Base-by-base conservation (phyloP, 345 rosid species). In the Brassica cretica region DNA sequence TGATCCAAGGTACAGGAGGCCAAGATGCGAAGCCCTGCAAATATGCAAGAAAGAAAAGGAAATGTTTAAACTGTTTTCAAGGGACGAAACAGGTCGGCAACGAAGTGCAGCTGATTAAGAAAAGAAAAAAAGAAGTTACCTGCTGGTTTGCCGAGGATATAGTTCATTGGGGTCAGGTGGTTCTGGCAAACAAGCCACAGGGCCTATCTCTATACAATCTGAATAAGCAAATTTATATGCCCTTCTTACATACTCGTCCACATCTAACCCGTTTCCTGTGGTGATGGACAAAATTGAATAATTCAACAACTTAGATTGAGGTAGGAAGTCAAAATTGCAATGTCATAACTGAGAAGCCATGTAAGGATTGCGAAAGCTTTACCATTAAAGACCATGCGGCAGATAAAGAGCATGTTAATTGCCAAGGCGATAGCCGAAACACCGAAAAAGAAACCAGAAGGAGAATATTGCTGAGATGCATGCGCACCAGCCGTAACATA, bases 381-480 rank as follows among this genome's bases (percentile, higher is more conserved):
- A 96, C 99, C 99, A 85, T 95, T 93, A 75, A 95, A 95, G 76
- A 91, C 98, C 93, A 95, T 95, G 66, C 94, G 88, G 75, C 99
- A 93, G 76, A 95, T 93, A 83, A 95, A 95, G 68, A 95, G 97
- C 99, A 96, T 96, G 83, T 96, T 96, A 86, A 90, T 87, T 60
- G 99, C 99, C 86, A 96, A 84, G 62, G 98, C 93, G 70, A 93
- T 94, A 66, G 99, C 99, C 10, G 99, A 93, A 64, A 96, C 96
- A 72, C 99, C 99, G 70, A 96, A 96, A 84, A 96, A 93, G 89
- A 96, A 93, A 74, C 99, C 99, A 66, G 98, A 96, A 49, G 97
- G 93, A 66, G 99, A 96, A 86, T 93, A 95, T 44, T 86, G 89
- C 85, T 89, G 90, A 15, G 99, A 91, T 70, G 98, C 97, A 82